A percentile compares a stretch with the other conserved stretches of the same genome.
These are phyloP conservation scores for Colletotrichum gloeosporioides DNA, from an alignment of 2,329 filamentous ascomycete species.

Conservation along the genomic window DNA sequence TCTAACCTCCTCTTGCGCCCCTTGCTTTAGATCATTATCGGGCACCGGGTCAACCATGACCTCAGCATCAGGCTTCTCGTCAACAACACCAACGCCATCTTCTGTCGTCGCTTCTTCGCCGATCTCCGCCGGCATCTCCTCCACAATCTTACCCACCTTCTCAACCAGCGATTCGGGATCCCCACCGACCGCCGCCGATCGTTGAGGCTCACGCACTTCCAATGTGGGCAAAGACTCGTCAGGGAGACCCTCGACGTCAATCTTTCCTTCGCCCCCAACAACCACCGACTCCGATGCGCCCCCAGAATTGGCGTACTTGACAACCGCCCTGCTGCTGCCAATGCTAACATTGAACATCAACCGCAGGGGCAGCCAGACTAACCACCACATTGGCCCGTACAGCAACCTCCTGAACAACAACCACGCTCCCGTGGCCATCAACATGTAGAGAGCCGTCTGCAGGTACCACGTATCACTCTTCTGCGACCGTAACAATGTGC, in stretches of 20 bases:
- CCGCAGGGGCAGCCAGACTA: constrained; percentile 83
- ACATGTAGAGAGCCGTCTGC: constrained; percentile 84
- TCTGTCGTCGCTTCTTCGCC: constrained; percentile 1
- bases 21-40: constrained; percentile 28
- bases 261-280: constrained; percentile 30
- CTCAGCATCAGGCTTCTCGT: constrained; percentile 29
- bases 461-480: constrained; percentile 99
- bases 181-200: constrained; percentile 23
- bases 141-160: constrained; percentile 60
- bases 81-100: neutral
- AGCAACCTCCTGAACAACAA: constrained; percentile 82
- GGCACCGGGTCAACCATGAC: neutral
- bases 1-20: constrained; percentile 11
- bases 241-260: constrained; percentile 38
- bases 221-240: constrained; percentile 54
- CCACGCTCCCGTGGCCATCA: constrained; percentile 81
- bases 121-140: constrained; percentile 22
- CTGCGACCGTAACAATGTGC: constrained; percentile 81
- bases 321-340: constrained; percentile 58
- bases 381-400: constrained; percentile 90
- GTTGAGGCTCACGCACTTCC: constrained; percentile 42
- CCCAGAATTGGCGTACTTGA: constrained; percentile 34
- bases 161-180: constrained; percentile 51
- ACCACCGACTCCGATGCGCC: constrained; percentile 23
- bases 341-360: constrained; percentile 65